phyloP scores from a whole-genome alignment of 2,329 filamentous ascomycete species.

The Stachybotrys elegans region DNA sequence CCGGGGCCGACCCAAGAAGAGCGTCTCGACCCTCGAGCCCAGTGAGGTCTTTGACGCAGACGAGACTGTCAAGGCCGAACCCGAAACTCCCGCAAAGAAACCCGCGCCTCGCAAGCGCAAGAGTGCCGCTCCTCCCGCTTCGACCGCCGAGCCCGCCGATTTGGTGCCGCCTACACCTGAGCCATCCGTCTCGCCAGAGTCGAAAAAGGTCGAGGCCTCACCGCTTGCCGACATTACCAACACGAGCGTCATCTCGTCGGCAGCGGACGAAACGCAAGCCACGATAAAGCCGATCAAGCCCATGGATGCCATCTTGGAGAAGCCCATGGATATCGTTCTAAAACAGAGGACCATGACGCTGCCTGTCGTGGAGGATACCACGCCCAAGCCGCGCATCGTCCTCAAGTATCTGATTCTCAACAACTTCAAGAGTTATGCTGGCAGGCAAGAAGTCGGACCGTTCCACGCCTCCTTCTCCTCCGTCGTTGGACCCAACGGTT shows the following conservation, averaged over 20 bases:
- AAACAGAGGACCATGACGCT: constrained; percentile 72
- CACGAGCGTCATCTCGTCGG: constrained; percentile 50
- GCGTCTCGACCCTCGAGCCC: constrained; percentile 20
- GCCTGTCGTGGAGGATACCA: constrained; percentile 66
- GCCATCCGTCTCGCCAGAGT: constrained; percentile 52
- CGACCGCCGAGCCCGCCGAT: constrained; percentile 34
- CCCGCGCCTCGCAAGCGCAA: constrained; percentile 63
- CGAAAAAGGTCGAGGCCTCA: constrained; percentile 43
- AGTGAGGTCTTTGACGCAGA: constrained; percentile 32
- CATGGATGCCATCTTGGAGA: constrained; percentile 74
- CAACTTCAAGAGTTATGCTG: constrained; percentile 99
- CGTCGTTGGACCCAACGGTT: constrained; percentile 95
- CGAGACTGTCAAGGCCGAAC: constrained; percentile 25
- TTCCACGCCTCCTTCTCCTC: constrained; percentile 98
- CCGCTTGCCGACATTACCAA: constrained; percentile 72
- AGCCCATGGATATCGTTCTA: constrained; percentile 88
- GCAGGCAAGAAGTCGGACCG: constrained; percentile 88
- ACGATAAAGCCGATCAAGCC: constrained; percentile 68
- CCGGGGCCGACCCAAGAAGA: constrained; percentile 38
- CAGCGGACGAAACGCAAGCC: constrained; percentile 22
- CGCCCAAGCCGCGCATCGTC: constrained; percentile 80
- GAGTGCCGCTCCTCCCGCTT: constrained; percentile 42
- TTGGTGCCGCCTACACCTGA: constrained; percentile 39
- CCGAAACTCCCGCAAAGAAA: constrained; percentile 29
- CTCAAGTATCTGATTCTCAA: constrained; percentile 88